Evolutionary conservation across 2,329 filamentous ascomycete genomes (phyloP), one percentile per base, ranked within the genome.

Genomic region (Ascochyta rabiei): DNA sequence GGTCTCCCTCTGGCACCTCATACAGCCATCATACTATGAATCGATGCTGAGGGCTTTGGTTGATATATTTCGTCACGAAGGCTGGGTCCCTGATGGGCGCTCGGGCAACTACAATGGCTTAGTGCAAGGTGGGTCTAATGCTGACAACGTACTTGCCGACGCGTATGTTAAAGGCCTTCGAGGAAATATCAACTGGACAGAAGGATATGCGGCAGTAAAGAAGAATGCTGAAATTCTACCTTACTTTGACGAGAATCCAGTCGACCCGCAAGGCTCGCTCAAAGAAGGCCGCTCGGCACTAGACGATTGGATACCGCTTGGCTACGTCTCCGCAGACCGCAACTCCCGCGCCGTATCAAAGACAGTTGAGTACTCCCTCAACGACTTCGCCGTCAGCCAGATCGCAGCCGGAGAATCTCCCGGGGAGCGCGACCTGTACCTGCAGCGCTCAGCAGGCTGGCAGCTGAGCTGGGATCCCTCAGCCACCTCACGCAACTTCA

Each of bases 11-110:
- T 75, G 70, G 84, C 45, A 87, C 85, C 76, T 91, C n/a, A 69
- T 88, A 1, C 87, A 90, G 57, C 87, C 88, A 0, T 60, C 76
- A 0, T 83, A 86, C 1, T 84, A 89, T 24, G 81, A 85, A 0
- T 75, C 82, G 31, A 89, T 90, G 85, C 79, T 90, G n/a, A 80
- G 87, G 13, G 86, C 84, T 30, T 75, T 91, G 37, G 85, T 91
- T 26, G 87, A 90, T 48, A 89, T 85, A 51, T 74, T 70, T 60
- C 73, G 67, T 50, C 49, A 89, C 59, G 82, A 89, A 62, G 89
- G 89, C 0, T 90, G 84, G 75, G 73, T 91, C 1, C 89, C 89
- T 0, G 89, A 92, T 67, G 90, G 88, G 48, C 83, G 88, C 23
- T 71, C 67, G 21, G 71, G 72, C 2, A 73, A 74, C 38, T 75